phyloP scores from a whole-genome alignment of 2,329 filamentous ascomycete species.

The Hirsutella minnesotensis region DNA sequence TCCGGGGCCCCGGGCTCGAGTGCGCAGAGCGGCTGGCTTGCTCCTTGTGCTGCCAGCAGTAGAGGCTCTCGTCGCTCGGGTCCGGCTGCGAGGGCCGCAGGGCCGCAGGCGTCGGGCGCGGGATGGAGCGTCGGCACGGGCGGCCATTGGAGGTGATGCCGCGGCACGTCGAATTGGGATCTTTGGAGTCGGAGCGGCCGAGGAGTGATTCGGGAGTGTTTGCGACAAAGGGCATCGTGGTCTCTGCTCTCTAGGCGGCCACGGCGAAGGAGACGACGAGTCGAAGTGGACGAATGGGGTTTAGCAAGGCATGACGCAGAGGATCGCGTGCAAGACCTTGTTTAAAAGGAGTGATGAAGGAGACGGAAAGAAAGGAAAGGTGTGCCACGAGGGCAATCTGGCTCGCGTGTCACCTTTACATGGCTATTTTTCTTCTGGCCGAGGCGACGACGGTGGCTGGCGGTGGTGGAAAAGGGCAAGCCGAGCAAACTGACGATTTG shows the following conservation, averaged over 20 bases:
- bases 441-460: not conserved
- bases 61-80: constrained; percentile 49
- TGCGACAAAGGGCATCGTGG: constrained; percentile 26
- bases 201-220: constrained; percentile 72
- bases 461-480: no score
- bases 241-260: not conserved
- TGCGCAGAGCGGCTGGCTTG: constrained; percentile 49
- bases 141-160: constrained; percentile 75
- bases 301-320: not conserved
- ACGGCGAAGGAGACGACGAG: not conserved
- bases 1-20: constrained; percentile 31
- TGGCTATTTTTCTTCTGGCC: no score
- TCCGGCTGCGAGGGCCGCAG: constrained; percentile 23
- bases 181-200: constrained; percentile 70
- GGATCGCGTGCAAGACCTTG: not conserved
- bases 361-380: no score
- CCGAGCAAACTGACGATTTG: no score
- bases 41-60: constrained; percentile 93
- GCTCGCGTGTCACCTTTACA: no score
- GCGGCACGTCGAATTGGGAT: constrained; percentile 73
- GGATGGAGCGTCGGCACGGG: constrained; percentile 66
- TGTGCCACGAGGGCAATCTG: no score
- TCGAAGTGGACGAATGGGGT: not conserved
- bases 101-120: constrained; percentile 17
- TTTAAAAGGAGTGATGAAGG: no score